These are phyloP conservation scores for Salix dunnii DNA, from an alignment of 345 rosid species.

Conservation along the genomic window DNA sequence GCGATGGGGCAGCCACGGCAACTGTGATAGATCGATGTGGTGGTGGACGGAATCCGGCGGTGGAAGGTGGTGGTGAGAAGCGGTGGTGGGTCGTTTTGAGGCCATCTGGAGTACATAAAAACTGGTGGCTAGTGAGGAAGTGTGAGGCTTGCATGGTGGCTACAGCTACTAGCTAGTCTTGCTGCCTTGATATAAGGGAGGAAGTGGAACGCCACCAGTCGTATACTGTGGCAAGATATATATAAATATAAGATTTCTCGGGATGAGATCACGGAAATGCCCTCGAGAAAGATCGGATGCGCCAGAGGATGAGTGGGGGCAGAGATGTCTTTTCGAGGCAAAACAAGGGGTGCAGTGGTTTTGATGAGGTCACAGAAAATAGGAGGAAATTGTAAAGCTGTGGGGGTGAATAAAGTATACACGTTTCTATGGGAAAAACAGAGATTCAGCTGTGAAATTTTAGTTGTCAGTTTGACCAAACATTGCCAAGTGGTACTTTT, in stretches of 20 bases:
- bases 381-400: conserved; percentile 4
- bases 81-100: neutral
- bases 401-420: conserved; percentile 9
- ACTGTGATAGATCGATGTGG: conserved; percentile 2
- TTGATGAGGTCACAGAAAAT: neutral
- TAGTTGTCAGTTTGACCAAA: too few species aligned
- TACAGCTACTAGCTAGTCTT: too few species aligned
- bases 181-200: too few species aligned
- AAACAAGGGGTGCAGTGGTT: conserved; percentile 42
- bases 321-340: conserved; percentile 5
- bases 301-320: neutral
- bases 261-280: neutral
- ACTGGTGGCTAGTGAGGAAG: conserved; percentile 10
- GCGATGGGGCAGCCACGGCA: conserved; percentile 36
- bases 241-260: neutral
- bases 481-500: too few species aligned
- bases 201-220: too few species aligned
- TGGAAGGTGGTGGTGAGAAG: conserved; percentile 2
- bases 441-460: too few species aligned
- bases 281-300: neutral
- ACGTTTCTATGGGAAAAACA: too few species aligned
- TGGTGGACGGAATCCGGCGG: neutral
- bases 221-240: neutral
- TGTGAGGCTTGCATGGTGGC: conserved; percentile 42
- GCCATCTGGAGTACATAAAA: conserved; percentile 11